phyloP scores from a whole-genome alignment of 768 basidiomycete species.

The Chiua virens region DNA sequence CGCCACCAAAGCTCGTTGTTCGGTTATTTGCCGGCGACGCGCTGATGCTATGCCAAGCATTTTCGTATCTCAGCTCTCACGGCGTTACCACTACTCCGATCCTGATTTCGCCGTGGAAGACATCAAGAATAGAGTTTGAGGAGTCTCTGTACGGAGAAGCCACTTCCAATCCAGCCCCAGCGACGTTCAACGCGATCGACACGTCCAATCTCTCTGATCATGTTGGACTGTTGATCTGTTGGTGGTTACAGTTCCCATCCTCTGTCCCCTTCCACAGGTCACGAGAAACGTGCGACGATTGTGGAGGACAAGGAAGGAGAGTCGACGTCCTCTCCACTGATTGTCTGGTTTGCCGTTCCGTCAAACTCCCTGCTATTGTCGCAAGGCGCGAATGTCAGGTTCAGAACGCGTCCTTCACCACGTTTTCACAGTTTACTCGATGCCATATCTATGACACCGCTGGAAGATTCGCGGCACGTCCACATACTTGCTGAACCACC shows the following conservation, averaged over 20 bases:
- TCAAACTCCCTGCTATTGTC: conserved; percentile 20
- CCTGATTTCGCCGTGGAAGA: conserved; percentile 23
- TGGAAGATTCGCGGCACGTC: conserved; percentile 19
- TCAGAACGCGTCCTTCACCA: conserved; percentile 22
- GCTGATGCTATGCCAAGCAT: conserved; percentile 28
- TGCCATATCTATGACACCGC: conserved; percentile 19
- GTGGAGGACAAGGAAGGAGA: conserved; percentile 19
- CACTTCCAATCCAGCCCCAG: conserved; percentile 23
- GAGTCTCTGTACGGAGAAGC: no score
- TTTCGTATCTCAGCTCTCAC: no score
- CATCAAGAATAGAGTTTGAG: conserved; percentile 22
- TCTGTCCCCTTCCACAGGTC: conserved; percentile 20
- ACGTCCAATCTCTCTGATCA: conserved; percentile 34
- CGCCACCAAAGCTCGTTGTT: conserved; percentile 16
- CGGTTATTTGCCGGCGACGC: conserved; percentile 33
- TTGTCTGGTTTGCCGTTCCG: conserved; percentile 31
- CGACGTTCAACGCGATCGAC: conserved; percentile 33
- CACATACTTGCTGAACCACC: conserved; percentile 28
- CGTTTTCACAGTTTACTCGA: conserved; percentile 1
- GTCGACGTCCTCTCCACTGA: conserved; percentile 15
- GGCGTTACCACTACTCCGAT: conserved; percentile 18
- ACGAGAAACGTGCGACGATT: conserved; percentile 19
- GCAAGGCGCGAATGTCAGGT: conserved; percentile 10
- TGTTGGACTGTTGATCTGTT: conserved; percentile 29
- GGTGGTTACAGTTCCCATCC: conserved; percentile 21